A percentile compares a stretch with the other conserved stretches of the same genome.
phyloP scores from a whole-genome alignment of 306 rosid species.

The Dicorynia guianensis region DNA sequence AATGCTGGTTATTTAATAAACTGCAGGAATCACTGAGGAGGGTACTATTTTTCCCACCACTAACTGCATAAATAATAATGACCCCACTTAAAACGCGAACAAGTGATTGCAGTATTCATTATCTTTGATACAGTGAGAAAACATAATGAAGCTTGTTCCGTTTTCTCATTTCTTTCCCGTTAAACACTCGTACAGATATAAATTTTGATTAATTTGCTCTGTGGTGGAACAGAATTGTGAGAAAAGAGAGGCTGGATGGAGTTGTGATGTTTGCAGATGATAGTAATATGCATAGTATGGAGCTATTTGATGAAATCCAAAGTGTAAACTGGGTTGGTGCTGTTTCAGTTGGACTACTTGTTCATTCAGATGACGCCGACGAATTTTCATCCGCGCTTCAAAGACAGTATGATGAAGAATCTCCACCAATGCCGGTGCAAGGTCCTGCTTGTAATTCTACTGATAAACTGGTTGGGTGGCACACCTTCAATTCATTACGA shows the following conservation, averaged over 20 bases:
- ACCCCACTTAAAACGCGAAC: neutral
- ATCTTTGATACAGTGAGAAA: slow-evolving; percentile 11
- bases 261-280: slow-evolving; percentile 94
- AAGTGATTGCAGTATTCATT: neutral
- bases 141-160: neutral
- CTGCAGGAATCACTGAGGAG: neutral
- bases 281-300: slow-evolving; percentile 98
- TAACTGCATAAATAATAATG: neutral
- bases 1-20: slow-evolving; percentile 9
- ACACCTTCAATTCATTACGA: slow-evolving; percentile 79
- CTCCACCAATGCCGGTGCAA: slow-evolving; percentile 70
- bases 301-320: slow-evolving; percentile 89
- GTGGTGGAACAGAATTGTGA: slow-evolving; percentile 74
- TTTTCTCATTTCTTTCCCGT: slow-evolving; percentile 3
- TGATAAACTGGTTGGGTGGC: slow-evolving; percentile 90
- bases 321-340: slow-evolving; percentile 92
- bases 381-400: slow-evolving; percentile 44
- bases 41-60: neutral
- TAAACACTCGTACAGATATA: slow-evolving; percentile 16
- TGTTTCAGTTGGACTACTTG: slow-evolving; percentile 89
- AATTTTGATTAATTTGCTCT: slow-evolving; percentile 42
- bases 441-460: slow-evolving; percentile 98
- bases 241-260: slow-evolving; percentile 87
- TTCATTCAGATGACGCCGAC: slow-evolving; percentile 58
- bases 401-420: slow-evolving; percentile 59